Percentiles rank a stretch among this genome's conserved stretches.
These are phyloP conservation scores for Stenocarpella maydis DNA, from an alignment of 2,329 filamentous ascomycete species.

Conservation along the genomic window DNA sequence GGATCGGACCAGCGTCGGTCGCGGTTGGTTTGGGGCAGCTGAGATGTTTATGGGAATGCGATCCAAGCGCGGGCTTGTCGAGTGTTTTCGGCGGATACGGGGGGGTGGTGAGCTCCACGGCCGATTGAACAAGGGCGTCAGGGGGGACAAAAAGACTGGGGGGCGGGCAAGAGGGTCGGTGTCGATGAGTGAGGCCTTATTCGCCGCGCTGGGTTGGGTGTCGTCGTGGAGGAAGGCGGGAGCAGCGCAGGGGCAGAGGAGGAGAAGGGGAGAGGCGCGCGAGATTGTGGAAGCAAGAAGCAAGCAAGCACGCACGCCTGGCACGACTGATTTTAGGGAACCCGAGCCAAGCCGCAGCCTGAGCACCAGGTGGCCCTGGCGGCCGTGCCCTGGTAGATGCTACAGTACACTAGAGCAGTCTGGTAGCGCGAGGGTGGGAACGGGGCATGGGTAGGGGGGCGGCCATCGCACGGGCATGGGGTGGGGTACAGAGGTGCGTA, in stretches of 20 bases:
- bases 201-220: neutral
- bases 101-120: conserved; percentile 7
- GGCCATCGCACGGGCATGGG: conserved; percentile 1
- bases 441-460: neutral
- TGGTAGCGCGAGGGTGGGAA: conserved; percentile 6
- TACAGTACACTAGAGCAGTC: no score
- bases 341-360: conserved; percentile 21
- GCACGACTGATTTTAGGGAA: conserved; percentile 28
- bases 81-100: conserved; percentile 1
- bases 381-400: conserved; percentile 14
- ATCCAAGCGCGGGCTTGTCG: conserved; percentile 11
- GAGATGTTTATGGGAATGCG: conserved; percentile 9
- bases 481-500: conserved; percentile 6
- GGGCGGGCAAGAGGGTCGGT: conserved; percentile 15
- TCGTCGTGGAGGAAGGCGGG: conserved; percentile 24
- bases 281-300: conserved; percentile 23
- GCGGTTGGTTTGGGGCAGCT: neutral
- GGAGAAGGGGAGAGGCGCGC: conserved; percentile 27
- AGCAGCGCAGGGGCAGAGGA: conserved; percentile 12
- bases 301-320: conserved; percentile 23
- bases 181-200: neutral
- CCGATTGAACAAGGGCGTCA: neutral
- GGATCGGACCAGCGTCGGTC: conserved; percentile 7
- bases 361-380: conserved; percentile 21
- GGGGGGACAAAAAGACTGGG: neutral